A percentile compares a stretch with the other conserved stretches of the same genome.
phyloP scores from a whole-genome alignment of 2,329 filamentous ascomycete genomes.

The Sporothrix brasiliensis region DNA sequence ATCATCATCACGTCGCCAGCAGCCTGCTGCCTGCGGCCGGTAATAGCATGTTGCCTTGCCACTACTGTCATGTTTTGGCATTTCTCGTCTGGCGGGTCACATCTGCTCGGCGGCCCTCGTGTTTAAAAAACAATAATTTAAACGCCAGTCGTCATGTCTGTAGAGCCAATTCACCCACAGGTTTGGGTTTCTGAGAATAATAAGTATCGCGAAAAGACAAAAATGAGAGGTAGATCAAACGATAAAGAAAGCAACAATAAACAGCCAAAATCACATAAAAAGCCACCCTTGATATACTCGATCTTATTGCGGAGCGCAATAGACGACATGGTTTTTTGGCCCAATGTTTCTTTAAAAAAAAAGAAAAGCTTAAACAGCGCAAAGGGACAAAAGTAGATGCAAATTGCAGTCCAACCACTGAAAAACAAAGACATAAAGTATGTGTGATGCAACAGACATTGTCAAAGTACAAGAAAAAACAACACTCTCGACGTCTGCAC shows the following conservation, averaged over 20 bases:
- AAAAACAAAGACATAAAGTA: slow-evolving; percentile 1
- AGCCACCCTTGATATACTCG: slow-evolving; percentile 13
- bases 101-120: not conserved
- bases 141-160: slow-evolving; percentile 25
- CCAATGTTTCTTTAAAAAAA: not conserved
- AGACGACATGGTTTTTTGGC: slow-evolving; percentile 8
- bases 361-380: slow-evolving; percentile 17
- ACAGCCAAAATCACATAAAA: slow-evolving; percentile 11
- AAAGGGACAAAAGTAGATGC: slow-evolving; percentile 4
- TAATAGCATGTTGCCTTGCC: not conserved
- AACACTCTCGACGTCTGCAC: not conserved
- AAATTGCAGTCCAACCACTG: slow-evolving; percentile 10
- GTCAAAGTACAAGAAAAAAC: not conserved
- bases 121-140: not conserved
- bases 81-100: not conserved
- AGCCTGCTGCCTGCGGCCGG: not conserved
- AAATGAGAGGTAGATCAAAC: slow-evolving; percentile 21
- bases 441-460: not conserved
- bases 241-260: slow-evolving; percentile 4
- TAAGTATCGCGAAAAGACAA: slow-evolving; percentile 9
- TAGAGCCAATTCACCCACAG: slow-evolving; percentile 25
- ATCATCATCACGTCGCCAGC: not conserved
- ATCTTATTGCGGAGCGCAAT: slow-evolving; percentile 16
- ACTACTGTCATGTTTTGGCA: slow-evolving; percentile 9
- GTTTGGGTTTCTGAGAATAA: slow-evolving; percentile 14